phyloP scores from a whole-genome alignment of 805 yeast species.

The Candida pseudofarinosa region DNA sequence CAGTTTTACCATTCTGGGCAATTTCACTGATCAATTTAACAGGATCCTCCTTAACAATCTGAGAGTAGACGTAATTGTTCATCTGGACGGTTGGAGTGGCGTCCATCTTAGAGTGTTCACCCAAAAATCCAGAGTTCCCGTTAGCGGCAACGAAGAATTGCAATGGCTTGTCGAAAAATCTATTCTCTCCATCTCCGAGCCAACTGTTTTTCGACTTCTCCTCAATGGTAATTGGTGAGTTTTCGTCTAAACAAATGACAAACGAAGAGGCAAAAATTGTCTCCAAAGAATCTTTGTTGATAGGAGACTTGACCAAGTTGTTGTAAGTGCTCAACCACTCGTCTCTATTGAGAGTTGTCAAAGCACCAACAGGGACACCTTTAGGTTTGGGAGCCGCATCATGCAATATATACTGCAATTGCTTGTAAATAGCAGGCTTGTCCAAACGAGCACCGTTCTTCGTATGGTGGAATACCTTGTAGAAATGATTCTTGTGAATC shows the following conservation, averaged over 20 bases:
- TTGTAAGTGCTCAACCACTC: constrained; percentile 63
- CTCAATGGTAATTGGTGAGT: constrained; percentile 71
- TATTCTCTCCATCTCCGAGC: constrained; percentile 93
- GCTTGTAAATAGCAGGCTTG: constrained; percentile 49
- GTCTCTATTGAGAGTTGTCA: constrained; percentile 84
- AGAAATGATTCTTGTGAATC: constrained; percentile 72
- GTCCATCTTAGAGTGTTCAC: constrained; percentile 97
- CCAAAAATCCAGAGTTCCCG: constrained; percentile 88
- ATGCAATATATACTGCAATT: constrained; percentile 48
- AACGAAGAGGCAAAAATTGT: constrained; percentile 76
- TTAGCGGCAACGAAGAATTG: constrained; percentile 79
- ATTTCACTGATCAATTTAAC: constrained; percentile 24
- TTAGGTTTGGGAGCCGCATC: constrained; percentile 30
- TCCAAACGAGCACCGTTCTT: constrained; percentile 40
- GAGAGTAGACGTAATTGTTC: constrained; percentile 68
- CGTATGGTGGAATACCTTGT: constrained; percentile 62
- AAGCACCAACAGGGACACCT: constrained; percentile 64
- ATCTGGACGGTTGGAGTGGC: constrained; percentile 92
- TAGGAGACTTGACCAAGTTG: constrained; percentile 55
- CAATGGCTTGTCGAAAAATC: constrained; percentile 88
- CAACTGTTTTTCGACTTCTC: constrained; percentile 82
- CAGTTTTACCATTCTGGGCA: constrained; percentile 9
- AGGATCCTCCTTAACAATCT: constrained; percentile 48
- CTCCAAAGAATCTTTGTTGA: constrained; percentile 57
- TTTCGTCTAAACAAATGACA: constrained; percentile 70